Conservation (phyloP, 2,329 filamentous ascomycete species). For the Exophiala sp. region DNA sequence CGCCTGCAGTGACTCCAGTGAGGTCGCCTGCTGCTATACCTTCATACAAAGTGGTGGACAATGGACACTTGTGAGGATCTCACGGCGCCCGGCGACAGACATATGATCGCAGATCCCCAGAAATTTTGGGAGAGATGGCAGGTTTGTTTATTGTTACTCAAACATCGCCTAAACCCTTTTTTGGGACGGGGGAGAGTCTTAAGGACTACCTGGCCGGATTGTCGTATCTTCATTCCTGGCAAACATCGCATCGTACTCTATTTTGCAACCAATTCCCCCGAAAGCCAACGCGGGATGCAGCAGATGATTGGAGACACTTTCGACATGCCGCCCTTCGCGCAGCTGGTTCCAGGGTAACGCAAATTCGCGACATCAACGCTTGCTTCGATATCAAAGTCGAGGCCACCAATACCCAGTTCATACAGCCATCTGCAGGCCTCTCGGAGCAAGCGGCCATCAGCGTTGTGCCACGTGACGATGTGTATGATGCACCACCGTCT, state of each 20-base stretch:
- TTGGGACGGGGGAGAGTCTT: background rate
- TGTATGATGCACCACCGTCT: constrained; percentile 9
- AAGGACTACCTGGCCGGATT: constrained; percentile 5
- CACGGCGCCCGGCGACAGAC: no score
- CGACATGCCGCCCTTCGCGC: background rate
- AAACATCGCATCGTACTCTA: constrained; percentile 14
- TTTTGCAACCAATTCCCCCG: constrained; percentile 16
- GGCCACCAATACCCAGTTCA: background rate
- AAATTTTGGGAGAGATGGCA: background rate
- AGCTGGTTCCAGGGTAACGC: constrained; percentile 12
- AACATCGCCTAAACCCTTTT: background rate
- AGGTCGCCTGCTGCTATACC: no score
- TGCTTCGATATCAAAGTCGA: constrained; percentile 4
- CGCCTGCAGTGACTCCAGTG: no score
- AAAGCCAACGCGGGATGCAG: constrained; percentile 17
- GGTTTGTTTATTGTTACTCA: background rate
- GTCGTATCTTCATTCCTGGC: constrained; percentile 23
- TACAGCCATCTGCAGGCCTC: background rate
- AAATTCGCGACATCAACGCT: constrained; percentile 18
- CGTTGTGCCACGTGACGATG: constrained; percentile 12
- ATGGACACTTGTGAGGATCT: no score
- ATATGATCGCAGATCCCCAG: background rate
- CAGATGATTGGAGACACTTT: constrained; percentile 1
- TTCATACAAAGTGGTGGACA: no score
- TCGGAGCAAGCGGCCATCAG: constrained; percentile 2